Evolutionary conservation across 768 basidiomycete genomes (phyloP), one percentile per base, ranked within the genome.

Genomic region (Boletus rufocinnamomeus): DNA sequence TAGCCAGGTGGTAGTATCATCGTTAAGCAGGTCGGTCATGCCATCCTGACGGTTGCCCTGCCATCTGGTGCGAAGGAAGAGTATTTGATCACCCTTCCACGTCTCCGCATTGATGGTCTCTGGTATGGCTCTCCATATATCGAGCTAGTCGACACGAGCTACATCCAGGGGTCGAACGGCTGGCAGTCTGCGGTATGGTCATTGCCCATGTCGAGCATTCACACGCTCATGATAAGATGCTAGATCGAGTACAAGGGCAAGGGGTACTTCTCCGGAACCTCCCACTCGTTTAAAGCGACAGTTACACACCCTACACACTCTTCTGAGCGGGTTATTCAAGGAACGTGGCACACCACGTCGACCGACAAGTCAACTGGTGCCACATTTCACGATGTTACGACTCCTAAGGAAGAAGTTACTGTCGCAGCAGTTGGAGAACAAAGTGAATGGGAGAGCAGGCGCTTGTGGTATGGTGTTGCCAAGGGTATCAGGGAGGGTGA

Each of bases 21-120:
- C 74, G 96, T 99, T 53, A 94, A 91, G 75, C 96, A 99, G 74
- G 89, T 96, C 63, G 96, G 96, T 1, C 96, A 98, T 68, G 96
- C 95, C 1, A 75, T 89, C 28, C 78, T 99, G 32, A 89, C 85
- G 5, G 82, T 95, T 50, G 75, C 80, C 35, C 74, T 86, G 16
- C 79, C 85, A 3, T 74, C 76, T 7, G 87, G 85, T 3, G 77
- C 76, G 46, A 74, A 75, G 60, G 88, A 89, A 72, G 80, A 85
- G 48, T 98, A 89, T 76, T 77, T 99, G 52, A 91, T 99, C 69
- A 98, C 96, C 8, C 83, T 99, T 32, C 96, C 96, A 13, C 84
- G 85, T 49, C 81, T 99, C 57, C 84, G 93, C 21, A 98, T 99
- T 65, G 95, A 98, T 65, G 96, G 96, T 16, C 79, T 96, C 41